These are phyloP conservation scores for Blepharisma stoltei DNA, from an alignment of 73 alveolate genomes.

Conservation along the genomic window DNA sequence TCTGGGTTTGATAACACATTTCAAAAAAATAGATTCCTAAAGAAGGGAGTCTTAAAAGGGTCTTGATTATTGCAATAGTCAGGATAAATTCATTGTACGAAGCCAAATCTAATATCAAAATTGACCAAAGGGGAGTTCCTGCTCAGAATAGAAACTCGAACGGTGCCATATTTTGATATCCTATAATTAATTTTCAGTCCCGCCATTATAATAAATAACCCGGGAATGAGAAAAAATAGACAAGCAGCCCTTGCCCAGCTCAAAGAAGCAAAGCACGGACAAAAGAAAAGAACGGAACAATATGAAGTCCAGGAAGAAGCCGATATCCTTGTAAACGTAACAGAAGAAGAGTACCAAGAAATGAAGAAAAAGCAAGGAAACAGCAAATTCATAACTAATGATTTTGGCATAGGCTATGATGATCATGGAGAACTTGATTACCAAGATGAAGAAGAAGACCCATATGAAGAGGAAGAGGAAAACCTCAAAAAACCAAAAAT, in stretches of 20 bases:
- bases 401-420: slow-evolving; percentile 55
- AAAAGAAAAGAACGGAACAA: slow-evolving; percentile 50
- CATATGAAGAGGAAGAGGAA: slow-evolving; percentile 32
- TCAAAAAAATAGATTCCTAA: too few species aligned
- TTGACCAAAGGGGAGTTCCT: too few species aligned
- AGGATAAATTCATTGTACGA: too few species aligned
- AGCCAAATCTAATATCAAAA: too few species aligned
- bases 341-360: slow-evolving; percentile 54
- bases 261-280: slow-evolving; percentile 51
- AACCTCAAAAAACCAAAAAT: slow-evolving; percentile 33
- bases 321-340: slow-evolving; percentile 45
- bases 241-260: slow-evolving; percentile 48
- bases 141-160: too few species aligned
- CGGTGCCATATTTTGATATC: too few species aligned
- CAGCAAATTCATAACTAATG: slow-evolving; percentile 62
- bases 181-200: too few species aligned
- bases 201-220: background rate
- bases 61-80: too few species aligned
- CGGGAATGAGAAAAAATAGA: slow-evolving; percentile 15
- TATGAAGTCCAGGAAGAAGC: slow-evolving; percentile 44
- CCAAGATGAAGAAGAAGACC: slow-evolving; percentile 42
- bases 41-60: too few species aligned
- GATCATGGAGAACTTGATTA: slow-evolving; percentile 68
- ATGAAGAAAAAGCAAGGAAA: slow-evolving; percentile 34
- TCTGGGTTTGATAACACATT: too few species aligned